Evolutionary conservation across 1,139 yeast genomes (phyloP), one percentile per base, ranked within the genome.

Genomic region (Debaryomycetaceae sp.): DNA sequence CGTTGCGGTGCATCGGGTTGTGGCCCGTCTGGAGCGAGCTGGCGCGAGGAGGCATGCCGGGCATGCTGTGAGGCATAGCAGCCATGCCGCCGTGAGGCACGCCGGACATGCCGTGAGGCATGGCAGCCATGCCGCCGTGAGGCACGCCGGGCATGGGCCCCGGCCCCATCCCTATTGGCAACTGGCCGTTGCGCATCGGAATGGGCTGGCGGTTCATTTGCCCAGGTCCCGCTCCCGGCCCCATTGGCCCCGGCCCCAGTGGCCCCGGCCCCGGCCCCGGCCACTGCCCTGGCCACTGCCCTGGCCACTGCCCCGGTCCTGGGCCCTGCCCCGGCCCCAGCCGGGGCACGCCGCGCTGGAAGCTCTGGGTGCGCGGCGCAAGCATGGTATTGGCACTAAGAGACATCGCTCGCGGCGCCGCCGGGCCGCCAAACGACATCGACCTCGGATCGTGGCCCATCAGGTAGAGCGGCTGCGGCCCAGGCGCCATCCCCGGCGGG

Each of bases 351-450:
- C 23, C 12, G 5, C 14, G 19, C 5, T 18, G 34, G 40, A 32
- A 18, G 12, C 28, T 25, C 33, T 29, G 29, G 8, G 37, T 30
- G 27, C 58, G 37, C 8, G 57, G 54, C 3, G 43, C 53, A 37
- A 34, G 23, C 14, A 36, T 34, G 10, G 22, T 25, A 31, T 40
- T 44, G 10, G 52, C 35, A 29, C 44, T 44, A 32, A 50, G 39
- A 22, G 55, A 51, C 61, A 57, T 53, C 4, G 62, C 39, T 30
- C 63, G 43, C 13, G 65, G 60, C 20, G 46, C 49, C 5, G 43
- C 46, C 30, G 45, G 27, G 10, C 29, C 29, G 12, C 29, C 23
- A 6, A 27, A 11, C 13, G 29, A 32, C 31, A 22, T 29, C 21
- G 27, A 10, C 15, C 32, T 16, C 5, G 28, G 23, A 18, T 23